These are phyloP conservation scores for Lactarius quietus DNA, from an alignment of 768 basidiomycete genomes.

Conservation along the genomic window DNA sequence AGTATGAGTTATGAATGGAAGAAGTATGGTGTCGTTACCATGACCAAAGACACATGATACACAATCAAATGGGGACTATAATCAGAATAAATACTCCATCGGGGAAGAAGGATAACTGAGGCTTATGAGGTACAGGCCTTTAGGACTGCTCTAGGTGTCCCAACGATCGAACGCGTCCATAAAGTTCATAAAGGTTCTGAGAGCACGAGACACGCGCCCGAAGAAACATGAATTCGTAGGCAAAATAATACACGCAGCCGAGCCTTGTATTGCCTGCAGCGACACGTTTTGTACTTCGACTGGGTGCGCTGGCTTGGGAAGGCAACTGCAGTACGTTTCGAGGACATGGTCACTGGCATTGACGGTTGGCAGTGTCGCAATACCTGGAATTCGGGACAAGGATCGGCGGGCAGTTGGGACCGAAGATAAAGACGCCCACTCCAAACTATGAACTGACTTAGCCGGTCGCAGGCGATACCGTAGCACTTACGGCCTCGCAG, in stretches of 20 bases:
- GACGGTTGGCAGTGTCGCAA: not conserved
- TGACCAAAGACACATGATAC: too few relatives aligned
- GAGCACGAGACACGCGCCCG: too few relatives aligned
- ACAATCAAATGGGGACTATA: not conserved
- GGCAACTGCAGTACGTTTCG: not conserved
- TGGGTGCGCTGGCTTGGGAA: not conserved
- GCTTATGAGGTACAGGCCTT: not conserved
- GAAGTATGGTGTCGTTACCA: too few relatives aligned
- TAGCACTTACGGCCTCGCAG: not conserved
- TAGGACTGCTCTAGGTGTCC: too few relatives aligned
- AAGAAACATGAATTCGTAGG: too few relatives aligned
- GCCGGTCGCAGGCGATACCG: not conserved
- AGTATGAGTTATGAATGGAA: not conserved
- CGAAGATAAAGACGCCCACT: not conserved
- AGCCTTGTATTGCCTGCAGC: too few relatives aligned
- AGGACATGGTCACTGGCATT: not conserved
- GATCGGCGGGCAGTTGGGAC: not conserved
- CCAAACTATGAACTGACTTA: too few relatives aligned
- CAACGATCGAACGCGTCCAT: not conserved
- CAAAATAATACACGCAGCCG: too few relatives aligned
- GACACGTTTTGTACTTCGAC: too few relatives aligned
- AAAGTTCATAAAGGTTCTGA: not conserved
- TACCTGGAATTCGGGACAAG: not conserved
- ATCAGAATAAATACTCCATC: not conserved
- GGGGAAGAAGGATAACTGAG: not conserved